phyloP scores from a whole-genome alignment of 2,329 filamentous ascomycete species.

The Monosporascus ibericus region DNA sequence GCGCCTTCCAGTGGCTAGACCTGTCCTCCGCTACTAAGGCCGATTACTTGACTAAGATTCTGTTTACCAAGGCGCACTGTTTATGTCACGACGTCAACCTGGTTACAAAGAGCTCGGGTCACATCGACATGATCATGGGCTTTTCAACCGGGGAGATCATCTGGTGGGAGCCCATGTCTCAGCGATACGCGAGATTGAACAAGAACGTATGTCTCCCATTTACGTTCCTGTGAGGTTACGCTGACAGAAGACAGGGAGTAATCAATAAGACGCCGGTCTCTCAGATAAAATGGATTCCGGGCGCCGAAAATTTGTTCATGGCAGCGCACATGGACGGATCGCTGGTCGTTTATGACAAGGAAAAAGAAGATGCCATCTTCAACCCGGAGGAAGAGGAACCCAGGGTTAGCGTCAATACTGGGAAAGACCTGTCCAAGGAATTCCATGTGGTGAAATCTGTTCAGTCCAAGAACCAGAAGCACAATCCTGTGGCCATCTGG shows the following conservation, averaged over 20 bases:
- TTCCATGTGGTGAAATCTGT: slow-evolving; percentile 85
- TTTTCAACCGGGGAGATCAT: slow-evolving; percentile 96
- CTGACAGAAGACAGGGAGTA: slow-evolving; percentile 52
- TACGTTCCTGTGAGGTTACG: not conserved
- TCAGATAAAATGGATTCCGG: slow-evolving; percentile 87
- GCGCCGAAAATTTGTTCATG: slow-evolving; percentile 87
- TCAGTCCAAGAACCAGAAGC: slow-evolving; percentile 87
- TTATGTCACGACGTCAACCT: slow-evolving; percentile 90
- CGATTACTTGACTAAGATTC: slow-evolving; percentile 89
- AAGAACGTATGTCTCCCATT: slow-evolving; percentile 66
- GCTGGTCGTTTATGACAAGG: slow-evolving; percentile 91
- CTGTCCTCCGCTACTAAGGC: slow-evolving; percentile 71
- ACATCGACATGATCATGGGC: slow-evolving; percentile 89
- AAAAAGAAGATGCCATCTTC: slow-evolving; percentile 64
- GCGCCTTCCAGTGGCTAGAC: slow-evolving; percentile 94
- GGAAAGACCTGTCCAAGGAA: slow-evolving; percentile 35
- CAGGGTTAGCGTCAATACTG: slow-evolving; percentile 27
- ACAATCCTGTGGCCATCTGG: slow-evolving; percentile 89
- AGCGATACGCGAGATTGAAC: slow-evolving; percentile 91
- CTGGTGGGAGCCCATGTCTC: slow-evolving; percentile 96
- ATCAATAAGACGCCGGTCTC: slow-evolving; percentile 84
- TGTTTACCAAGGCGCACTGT: slow-evolving; percentile 95
- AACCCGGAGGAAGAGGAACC: slow-evolving; percentile 27
- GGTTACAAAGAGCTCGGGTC: slow-evolving; percentile 68
- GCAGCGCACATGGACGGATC: slow-evolving; percentile 89